Evolutionary conservation across 2,329 filamentous ascomycete species (phyloP).

Genomic region (Trichoderma hamatum): DNA sequence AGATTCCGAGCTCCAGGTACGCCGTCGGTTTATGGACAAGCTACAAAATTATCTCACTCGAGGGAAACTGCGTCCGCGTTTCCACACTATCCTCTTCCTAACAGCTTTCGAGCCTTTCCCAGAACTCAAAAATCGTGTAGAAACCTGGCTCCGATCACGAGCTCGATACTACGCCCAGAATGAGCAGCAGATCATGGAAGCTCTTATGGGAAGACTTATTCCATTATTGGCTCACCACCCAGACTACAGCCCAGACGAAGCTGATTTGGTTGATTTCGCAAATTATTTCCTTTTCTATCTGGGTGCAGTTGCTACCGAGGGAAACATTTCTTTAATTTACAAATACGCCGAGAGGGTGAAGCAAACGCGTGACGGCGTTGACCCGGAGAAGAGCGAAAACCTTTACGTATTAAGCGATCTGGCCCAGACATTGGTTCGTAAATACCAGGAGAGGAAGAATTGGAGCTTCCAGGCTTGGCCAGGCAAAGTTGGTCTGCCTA

Average conservation of each 20-base stretch:
- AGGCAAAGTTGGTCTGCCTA: conserved; percentile 77
- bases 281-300: conserved; percentile 91
- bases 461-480: conserved; percentile 87
- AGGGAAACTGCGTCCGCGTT: conserved; percentile 69
- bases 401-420: conserved; percentile 89
- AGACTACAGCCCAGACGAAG: conserved; percentile 71
- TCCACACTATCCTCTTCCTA: conserved; percentile 88
- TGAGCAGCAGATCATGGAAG: conserved; percentile 72
- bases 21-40: conserved; percentile 77
- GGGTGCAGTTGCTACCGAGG: conserved; percentile 76
- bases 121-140: conserved; percentile 72
- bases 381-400: conserved; percentile 66
- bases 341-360: conserved; percentile 93
- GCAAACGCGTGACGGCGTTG: conserved; percentile 80
- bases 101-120: conserved; percentile 84
- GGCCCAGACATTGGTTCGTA: conserved; percentile 77
- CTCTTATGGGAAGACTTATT: conserved; percentile 77
- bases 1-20: conserved; percentile 73
- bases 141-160: conserved; percentile 88
- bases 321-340: conserved; percentile 86
- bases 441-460: conserved; percentile 82
- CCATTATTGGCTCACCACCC: conserved; percentile 92
- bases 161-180: conserved; percentile 64
- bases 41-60: conserved; percentile 88
- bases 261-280: conserved; percentile 78